Percentiles rank a stretch among this genome's conserved stretches.
These are phyloP conservation scores for Chimonanthus praecox DNA, from an alignment of 164 flowering plant species.

Conservation along the genomic window DNA sequence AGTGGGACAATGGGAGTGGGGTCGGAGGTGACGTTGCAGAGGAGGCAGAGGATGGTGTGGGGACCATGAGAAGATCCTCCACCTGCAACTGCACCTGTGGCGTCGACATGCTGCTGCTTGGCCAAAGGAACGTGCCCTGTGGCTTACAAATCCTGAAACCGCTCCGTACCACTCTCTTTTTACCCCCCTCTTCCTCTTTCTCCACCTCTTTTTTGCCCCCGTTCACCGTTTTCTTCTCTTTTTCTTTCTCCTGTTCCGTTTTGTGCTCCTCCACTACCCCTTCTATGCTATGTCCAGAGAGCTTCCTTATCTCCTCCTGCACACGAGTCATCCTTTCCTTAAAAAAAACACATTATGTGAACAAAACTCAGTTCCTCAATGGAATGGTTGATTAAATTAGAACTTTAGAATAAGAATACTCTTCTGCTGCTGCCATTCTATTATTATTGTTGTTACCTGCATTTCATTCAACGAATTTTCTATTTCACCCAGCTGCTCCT, in stretches of 20 bases:
- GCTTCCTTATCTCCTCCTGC: slow-evolving; percentile 17
- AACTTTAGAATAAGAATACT: too few species aligned
- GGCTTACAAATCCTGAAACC: slow-evolving; percentile 81
- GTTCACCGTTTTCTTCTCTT: background rate
- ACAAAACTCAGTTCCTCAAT: too few species aligned
- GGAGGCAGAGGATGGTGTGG: slow-evolving; percentile 48
- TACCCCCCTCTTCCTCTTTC: background rate
- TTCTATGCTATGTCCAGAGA: background rate
- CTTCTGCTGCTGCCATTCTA: background rate
- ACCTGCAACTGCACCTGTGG: slow-evolving; percentile 18
- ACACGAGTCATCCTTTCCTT: slow-evolving; percentile 2
- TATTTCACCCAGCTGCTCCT: slow-evolving; percentile 14
- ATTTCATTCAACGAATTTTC: slow-evolving; percentile 13
- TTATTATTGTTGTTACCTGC: slow-evolving; percentile 16
- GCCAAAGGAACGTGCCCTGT: slow-evolving; percentile 65
- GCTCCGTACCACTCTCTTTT: slow-evolving; percentile 26
- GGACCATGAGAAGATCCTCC: slow-evolving; percentile 26
- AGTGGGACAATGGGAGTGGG: background rate
- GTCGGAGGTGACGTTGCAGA: slow-evolving; percentile 26
- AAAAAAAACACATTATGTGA: background rate
- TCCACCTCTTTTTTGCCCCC: background rate
- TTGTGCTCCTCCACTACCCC: background rate
- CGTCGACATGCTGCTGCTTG: slow-evolving; percentile 14
- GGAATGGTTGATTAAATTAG: too few species aligned
- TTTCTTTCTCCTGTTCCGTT: background rate